These are phyloP conservation scores for Edaphochlamys debaryana DNA, from an alignment of 139 green algal species.

Conservation along the genomic window DNA sequence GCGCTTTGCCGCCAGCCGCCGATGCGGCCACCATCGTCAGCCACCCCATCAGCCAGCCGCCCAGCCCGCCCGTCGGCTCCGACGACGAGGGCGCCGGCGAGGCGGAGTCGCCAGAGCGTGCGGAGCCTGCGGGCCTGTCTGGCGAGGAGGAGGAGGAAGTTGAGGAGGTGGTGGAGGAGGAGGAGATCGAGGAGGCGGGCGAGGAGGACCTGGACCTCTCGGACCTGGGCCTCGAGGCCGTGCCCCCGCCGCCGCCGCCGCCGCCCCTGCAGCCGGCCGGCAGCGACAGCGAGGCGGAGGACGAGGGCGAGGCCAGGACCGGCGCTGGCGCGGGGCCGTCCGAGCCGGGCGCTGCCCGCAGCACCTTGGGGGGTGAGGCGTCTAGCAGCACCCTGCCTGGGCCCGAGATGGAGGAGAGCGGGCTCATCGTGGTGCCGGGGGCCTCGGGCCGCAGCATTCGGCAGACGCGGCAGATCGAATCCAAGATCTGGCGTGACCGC, in stretches of 20 bases:
- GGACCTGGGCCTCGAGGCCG: background rate
- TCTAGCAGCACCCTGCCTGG: background rate
- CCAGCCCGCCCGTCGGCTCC: background rate
- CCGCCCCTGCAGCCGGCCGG: background rate
- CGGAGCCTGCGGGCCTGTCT: background rate
- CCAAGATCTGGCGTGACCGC: conserved; percentile 3
- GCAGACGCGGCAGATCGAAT: conserved; percentile 36
- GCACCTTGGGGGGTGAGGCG: background rate
- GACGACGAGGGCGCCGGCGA: background rate
- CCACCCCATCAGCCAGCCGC: conserved; percentile 38
- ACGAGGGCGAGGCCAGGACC: background rate
- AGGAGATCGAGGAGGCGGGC: background rate
- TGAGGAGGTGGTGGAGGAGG: background rate
- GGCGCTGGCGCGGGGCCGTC: no score
- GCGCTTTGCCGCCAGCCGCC: background rate
- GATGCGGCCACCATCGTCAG: background rate
- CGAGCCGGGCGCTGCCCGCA: no score
- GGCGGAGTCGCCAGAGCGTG: background rate
- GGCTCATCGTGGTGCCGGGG: conserved; percentile 9
- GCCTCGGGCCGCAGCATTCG: background rate
- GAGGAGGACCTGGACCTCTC: background rate
- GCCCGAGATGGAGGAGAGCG: conserved; percentile 25
- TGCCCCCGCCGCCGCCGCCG: background rate
- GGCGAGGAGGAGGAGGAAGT: background rate
- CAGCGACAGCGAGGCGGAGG: no score